Conservation (phyloP, 805 yeast genomes). For the Cyberlindnera mississippiensis region DNA sequence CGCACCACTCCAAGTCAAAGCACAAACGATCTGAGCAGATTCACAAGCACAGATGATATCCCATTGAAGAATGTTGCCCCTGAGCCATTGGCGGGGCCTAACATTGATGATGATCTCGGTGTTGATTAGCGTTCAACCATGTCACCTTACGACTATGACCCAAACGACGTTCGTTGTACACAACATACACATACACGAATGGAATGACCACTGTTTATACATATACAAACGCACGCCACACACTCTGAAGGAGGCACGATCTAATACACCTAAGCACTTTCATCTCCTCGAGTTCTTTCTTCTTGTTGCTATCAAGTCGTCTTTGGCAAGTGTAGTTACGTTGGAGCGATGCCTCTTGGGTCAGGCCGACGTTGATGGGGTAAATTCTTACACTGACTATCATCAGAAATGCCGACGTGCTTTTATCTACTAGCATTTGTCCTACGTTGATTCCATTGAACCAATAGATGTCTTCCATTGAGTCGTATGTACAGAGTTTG, state of each 20-base stretch:
- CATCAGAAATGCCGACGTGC: no score
- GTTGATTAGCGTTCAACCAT: conserved; percentile 19
- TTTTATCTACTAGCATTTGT: not conserved
- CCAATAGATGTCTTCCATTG: no score
- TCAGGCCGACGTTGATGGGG: no score
- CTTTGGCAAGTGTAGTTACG: no score
- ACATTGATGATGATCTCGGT: conserved; percentile 18
- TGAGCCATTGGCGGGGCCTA: conserved; percentile 11
- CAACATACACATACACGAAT: not conserved
- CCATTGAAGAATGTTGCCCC: conserved; percentile 20
- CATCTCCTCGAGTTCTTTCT: no score
- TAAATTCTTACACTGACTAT: no score
- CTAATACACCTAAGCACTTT: no score
- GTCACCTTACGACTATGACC: no score
- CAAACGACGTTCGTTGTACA: no score
- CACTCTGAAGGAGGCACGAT: no score
- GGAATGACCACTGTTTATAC: not conserved
- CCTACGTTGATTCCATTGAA: not conserved
- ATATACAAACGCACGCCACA: not conserved
- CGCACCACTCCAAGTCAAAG: conserved; percentile 13
- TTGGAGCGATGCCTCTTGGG: no score
- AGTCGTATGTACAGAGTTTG: conserved; percentile 1
- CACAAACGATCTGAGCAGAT: conserved; percentile 23
- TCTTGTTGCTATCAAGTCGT: no score
- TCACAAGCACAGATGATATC: conserved; percentile 22